A percentile compares a stretch with the other conserved stretches of the same genome.
These are phyloP conservation scores for Mortierella claussenii DNA, from an alignment of 192 early-diverging fungal genomes.

Conservation along the genomic window DNA sequence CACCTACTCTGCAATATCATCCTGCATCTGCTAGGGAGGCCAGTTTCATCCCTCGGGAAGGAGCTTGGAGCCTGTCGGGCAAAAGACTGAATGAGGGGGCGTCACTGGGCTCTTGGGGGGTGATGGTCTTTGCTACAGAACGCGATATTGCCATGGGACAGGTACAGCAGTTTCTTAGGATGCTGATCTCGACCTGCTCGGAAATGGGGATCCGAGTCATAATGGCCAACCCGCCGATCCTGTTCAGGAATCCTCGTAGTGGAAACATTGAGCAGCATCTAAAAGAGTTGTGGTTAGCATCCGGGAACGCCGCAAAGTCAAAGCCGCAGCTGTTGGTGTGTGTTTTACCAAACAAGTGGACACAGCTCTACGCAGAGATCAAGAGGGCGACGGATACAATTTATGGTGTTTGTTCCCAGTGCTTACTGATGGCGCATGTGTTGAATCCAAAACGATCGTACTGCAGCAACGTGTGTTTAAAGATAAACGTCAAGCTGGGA, in stretches of 20 bases:
- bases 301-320: constrained; percentile 71
- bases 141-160: constrained; percentile 58
- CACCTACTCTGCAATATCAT: constrained; percentile 78
- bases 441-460: constrained; percentile 81
- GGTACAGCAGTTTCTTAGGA: constrained; percentile 77
- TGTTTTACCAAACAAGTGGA: constrained; percentile 82
- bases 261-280: constrained; percentile 80
- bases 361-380: constrained; percentile 84
- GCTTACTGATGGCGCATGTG: constrained; percentile 85
- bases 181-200: constrained; percentile 76
- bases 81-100: constrained; percentile 79
- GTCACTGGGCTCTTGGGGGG: constrained; percentile 79
- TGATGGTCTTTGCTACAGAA: constrained; percentile 79
- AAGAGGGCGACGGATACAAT: constrained; percentile 92
- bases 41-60: constrained; percentile 66
- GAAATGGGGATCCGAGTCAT: constrained; percentile 72
- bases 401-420: constrained; percentile 90
- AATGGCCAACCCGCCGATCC: constrained; percentile 58
- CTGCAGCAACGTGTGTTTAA: constrained; percentile 92
- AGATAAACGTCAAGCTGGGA: constrained; percentile 95
- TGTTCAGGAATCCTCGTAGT: constrained; percentile 64
- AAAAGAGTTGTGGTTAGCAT: constrained; percentile 72
- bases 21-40: constrained; percentile 56
- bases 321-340: constrained; percentile 87
- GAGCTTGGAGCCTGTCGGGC: constrained; percentile 90